phyloP scores from a whole-genome alignment of 2,329 filamentous ascomycete species.

The Sporothrix luriei region DNA sequence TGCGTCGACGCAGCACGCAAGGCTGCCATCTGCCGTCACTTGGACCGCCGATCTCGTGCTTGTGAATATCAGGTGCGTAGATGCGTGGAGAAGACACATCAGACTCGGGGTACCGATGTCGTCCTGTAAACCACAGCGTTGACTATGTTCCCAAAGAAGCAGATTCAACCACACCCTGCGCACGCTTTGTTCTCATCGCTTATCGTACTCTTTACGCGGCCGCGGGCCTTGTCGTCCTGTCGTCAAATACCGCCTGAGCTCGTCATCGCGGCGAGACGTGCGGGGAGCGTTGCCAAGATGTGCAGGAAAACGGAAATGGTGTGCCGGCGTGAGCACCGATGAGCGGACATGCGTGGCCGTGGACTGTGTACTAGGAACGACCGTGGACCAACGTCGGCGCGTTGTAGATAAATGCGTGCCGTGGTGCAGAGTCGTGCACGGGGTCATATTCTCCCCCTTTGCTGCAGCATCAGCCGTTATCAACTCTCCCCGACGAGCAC shows the following conservation, averaged over 20 bases:
- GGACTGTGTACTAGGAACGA: background rate
- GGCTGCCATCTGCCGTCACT: slow-evolving; percentile 31
- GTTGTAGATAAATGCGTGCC: slow-evolving; percentile 18
- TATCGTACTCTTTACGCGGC: background rate
- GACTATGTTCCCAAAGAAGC: background rate
- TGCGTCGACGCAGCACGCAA: slow-evolving; percentile 26
- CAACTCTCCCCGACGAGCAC: background rate
- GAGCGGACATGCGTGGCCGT: background rate
- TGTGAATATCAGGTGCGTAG: background rate
- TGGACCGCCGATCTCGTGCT: slow-evolving; percentile 26
- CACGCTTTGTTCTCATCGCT: background rate
- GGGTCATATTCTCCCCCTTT: background rate
- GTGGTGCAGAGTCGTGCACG: background rate
- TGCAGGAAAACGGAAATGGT: background rate
- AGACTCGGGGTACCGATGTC: too few species aligned
- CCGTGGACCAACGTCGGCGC: background rate
- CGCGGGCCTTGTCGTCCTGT: background rate
- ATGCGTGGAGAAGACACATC: background rate
- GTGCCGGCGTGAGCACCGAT: background rate
- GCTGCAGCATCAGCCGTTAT: too few species aligned
- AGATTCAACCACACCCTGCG: background rate
- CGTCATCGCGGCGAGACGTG: background rate
- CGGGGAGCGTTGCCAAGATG: background rate
- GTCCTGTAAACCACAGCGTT: too few species aligned
- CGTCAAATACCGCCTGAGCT: background rate